Conservation (phyloP, 2,329 filamentous ascomycete genomes). For the Ophiostoma ips region DNA sequence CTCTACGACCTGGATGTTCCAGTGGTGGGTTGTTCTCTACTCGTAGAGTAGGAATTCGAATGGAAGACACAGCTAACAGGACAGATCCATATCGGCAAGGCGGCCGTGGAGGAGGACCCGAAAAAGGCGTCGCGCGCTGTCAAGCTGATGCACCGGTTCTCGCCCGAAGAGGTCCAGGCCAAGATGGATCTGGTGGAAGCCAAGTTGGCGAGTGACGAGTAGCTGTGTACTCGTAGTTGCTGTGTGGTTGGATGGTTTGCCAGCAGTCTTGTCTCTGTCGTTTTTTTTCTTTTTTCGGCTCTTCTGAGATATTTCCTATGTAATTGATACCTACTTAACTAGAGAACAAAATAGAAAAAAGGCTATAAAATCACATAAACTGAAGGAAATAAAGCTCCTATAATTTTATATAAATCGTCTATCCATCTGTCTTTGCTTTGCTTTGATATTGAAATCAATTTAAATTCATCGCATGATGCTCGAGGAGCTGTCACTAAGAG, state of each 20-base stretch:
- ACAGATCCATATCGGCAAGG: slow-evolving; percentile 50
- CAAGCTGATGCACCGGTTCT: slow-evolving; percentile 71
- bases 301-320: too few relatives aligned
- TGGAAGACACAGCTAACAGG: neutral
- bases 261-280: too few relatives aligned
- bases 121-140: slow-evolving; percentile 42
- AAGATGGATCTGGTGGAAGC: slow-evolving; percentile 51
- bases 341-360: too few relatives aligned
- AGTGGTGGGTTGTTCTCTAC: slow-evolving; percentile 42
- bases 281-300: too few relatives aligned
- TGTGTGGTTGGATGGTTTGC: too few relatives aligned
- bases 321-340: too few relatives aligned
- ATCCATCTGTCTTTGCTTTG: too few relatives aligned
- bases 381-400: too few relatives aligned
- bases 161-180: slow-evolving; percentile 46
- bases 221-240: neutral
- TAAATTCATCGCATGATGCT: neutral
- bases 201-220: neutral
- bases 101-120: slow-evolving; percentile 36
- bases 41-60: neutral
- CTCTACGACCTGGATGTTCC: slow-evolving; percentile 73
- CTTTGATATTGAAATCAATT: too few relatives aligned
- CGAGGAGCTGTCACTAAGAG: too few relatives aligned
- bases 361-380: too few relatives aligned
- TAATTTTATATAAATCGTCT: too few relatives aligned